Evolutionary conservation across 2,329 filamentous ascomycete species (phyloP).

Genomic region (Rasamsonia emersonii): DNA sequence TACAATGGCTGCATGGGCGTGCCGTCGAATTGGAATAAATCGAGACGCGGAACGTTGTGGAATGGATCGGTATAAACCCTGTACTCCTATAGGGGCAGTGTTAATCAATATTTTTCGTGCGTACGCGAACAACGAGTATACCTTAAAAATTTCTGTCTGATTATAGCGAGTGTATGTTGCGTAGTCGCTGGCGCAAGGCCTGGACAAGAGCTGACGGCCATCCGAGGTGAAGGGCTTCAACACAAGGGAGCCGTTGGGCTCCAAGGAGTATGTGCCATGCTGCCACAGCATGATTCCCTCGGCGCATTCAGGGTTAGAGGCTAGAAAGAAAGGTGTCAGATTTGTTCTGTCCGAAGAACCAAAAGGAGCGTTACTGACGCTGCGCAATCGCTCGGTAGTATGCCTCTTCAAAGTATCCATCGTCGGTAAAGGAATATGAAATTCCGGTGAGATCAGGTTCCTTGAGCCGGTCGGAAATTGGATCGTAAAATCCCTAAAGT

Average conservation of each 20-base stretch:
- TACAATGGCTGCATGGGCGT: conserved; percentile 60
- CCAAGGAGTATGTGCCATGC: conserved; percentile 54
- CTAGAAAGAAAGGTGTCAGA: conserved; percentile 29
- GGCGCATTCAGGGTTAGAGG: conserved; percentile 52
- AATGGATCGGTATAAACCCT: conserved; percentile 48
- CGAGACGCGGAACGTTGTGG: conserved; percentile 53
- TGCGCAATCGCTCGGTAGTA: conserved; percentile 63
- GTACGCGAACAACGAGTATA: conserved; percentile 22
- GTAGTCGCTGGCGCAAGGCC: conserved; percentile 51
- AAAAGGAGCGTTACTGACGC: conserved; percentile 41
- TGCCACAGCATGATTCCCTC: conserved; percentile 64
- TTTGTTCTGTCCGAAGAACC: conserved; percentile 1
- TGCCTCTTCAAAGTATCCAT: conserved; percentile 61
- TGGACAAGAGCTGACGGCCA: conserved; percentile 57
- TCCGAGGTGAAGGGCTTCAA: conserved; percentile 57
- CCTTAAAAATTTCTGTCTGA: conserved; percentile 54
- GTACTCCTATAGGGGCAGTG: conserved; percentile 33
- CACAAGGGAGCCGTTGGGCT: conserved; percentile 49
- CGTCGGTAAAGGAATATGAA: conserved; percentile 63
- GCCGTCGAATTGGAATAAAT: conserved; percentile 57
- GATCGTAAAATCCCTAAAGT: conserved; percentile 62
- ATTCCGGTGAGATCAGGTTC: conserved; percentile 61
- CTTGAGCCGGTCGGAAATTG: conserved; percentile 54
- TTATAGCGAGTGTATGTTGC: conserved; percentile 59
- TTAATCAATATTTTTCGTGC: too few species aligned